A percentile compares a stretch with the other conserved stretches of the same genome.
Conservation (phyloP, 2,329 filamentous ascomycete genomes). For the Allantophomopsis cytisporea region DNA sequence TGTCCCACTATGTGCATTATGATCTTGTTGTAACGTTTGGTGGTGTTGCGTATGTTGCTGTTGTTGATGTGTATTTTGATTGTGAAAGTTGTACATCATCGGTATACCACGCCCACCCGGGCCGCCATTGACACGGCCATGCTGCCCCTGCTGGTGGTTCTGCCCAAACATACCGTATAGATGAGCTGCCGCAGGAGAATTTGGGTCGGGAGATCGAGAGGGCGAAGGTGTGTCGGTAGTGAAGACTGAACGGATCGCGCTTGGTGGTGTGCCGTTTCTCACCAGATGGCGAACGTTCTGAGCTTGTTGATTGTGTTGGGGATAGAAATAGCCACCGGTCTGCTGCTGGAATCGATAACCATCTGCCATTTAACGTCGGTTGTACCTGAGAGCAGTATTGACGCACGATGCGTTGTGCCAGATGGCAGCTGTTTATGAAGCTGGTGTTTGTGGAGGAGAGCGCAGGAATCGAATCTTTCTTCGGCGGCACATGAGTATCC, state of each 20-base stretch:
- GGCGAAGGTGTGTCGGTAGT: slow-evolving; percentile 36
- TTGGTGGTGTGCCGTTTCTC: slow-evolving; percentile 27
- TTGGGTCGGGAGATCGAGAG: slow-evolving; percentile 36
- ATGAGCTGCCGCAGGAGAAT: slow-evolving; percentile 18
- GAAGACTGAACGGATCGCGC: slow-evolving; percentile 24
- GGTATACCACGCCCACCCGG: slow-evolving; percentile 44
- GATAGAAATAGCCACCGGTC: slow-evolving; percentile 42
- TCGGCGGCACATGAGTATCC: slow-evolving; percentile 20
- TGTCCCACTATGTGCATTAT: slow-evolving; percentile 38
- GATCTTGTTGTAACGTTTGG: slow-evolving; percentile 43
- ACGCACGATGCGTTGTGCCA: too few species aligned
- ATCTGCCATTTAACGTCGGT: slow-evolving; percentile 49
- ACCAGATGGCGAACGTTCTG: slow-evolving; percentile 29
- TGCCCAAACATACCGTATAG: slow-evolving; percentile 56
- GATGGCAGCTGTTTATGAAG: too few species aligned
- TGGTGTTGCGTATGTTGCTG: slow-evolving; percentile 52
- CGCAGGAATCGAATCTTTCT: slow-evolving; percentile 15
- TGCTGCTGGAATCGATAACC: slow-evolving; percentile 50
- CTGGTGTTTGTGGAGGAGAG: too few species aligned
- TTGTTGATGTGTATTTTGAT: slow-evolving; percentile 32
- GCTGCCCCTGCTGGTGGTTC: slow-evolving; percentile 55
- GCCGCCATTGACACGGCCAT: slow-evolving; percentile 63
- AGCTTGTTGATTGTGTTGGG: slow-evolving; percentile 27
- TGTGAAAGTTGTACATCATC: slow-evolving; percentile 57
- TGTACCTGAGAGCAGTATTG: too few species aligned